A percentile compares a stretch with the other conserved stretches of the same genome.
These are phyloP conservation scores for Ustanciosporium gigantosporum DNA, from an alignment of 1,284 basidiomycete species.

Conservation along the genomic window DNA sequence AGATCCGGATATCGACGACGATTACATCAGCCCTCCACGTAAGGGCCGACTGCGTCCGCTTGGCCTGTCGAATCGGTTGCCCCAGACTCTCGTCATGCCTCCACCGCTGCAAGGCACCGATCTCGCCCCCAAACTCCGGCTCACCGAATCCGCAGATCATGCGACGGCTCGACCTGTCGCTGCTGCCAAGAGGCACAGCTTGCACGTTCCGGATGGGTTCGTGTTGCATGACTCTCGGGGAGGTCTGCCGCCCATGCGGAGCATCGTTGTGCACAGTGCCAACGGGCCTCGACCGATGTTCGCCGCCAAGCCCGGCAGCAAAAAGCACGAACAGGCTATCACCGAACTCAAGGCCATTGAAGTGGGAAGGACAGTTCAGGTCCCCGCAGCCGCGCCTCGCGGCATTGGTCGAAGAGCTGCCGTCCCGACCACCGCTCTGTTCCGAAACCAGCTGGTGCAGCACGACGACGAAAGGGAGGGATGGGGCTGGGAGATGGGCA, in stretches of 20 bases:
- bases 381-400: constrained; percentile 46
- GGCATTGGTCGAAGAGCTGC: constrained; percentile 55
- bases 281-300: constrained; percentile 42
- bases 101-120: constrained; percentile 41
- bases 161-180: background rate
- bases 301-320: constrained; percentile 11
- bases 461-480: constrained; percentile 56
- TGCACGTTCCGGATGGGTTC: constrained; percentile 52
- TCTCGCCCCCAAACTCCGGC: constrained; percentile 28
- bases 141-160: constrained; percentile 8
- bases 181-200: constrained; percentile 19
- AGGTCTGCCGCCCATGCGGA: constrained; percentile 42
- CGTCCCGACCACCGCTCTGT: constrained; percentile 54
- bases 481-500: constrained; percentile 57
- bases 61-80: constrained; percentile 38
- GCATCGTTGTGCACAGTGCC: constrained; percentile 42
- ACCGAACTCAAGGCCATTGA: constrained; percentile 33
- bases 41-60: constrained; percentile 47
- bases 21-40: constrained; percentile 40
- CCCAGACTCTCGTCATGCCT: constrained; percentile 47
- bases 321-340: constrained; percentile 31
- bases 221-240: constrained; percentile 43
- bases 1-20: constrained; percentile 48
- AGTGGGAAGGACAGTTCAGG: constrained; percentile 23
- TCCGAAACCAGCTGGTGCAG: constrained; percentile 57